phyloP scores from a whole-genome alignment of 768 basidiomycete species.

The Rhizopogon sp. region DNA sequence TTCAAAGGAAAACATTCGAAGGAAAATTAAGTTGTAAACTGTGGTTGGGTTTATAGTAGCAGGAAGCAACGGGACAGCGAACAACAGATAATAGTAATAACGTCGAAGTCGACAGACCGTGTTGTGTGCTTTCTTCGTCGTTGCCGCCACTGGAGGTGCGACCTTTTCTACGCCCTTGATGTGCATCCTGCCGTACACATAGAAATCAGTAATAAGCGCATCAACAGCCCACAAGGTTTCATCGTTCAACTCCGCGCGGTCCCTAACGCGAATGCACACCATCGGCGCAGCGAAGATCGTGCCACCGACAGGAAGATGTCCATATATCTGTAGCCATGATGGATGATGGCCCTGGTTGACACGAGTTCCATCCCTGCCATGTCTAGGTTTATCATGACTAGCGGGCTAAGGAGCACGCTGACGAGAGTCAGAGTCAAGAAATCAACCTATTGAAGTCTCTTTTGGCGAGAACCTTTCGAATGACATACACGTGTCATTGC shows the following conservation, averaged over 20 bases:
- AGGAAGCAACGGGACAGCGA: too few species aligned
- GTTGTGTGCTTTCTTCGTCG: too few species aligned
- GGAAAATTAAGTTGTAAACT: too few species aligned
- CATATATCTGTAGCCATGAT: conserved; percentile 52
- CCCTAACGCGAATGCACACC: conserved; percentile 64
- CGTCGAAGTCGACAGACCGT: too few species aligned
- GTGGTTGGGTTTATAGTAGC: too few species aligned
- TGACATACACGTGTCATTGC: conserved; percentile 67
- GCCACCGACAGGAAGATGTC: conserved; percentile 65
- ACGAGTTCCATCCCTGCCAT: conserved; percentile 68
- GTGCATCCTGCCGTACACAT: not conserved
- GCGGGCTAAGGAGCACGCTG: conserved; percentile 53
- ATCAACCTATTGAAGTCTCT: conserved; percentile 43
- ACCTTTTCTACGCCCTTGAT: conserved; percentile 1
- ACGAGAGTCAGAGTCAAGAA: conserved; percentile 70
- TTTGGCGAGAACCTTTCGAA: not conserved
- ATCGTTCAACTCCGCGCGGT: conserved; percentile 47
- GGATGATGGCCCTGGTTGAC: conserved; percentile 54
- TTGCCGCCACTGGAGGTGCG: not conserved
- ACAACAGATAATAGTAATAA: too few species aligned
- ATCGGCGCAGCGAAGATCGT: conserved; percentile 67
- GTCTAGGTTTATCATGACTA: conserved; percentile 65
- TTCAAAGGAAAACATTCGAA: too few species aligned
- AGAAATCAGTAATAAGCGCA: not conserved
- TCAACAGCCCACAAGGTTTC: conserved; percentile 41